A percentile compares a stretch with the other conserved stretches of the same genome.
Evolutionary conservation across 2,329 filamentous ascomycete species (phyloP).

Genomic region (Polychaeton citri): DNA sequence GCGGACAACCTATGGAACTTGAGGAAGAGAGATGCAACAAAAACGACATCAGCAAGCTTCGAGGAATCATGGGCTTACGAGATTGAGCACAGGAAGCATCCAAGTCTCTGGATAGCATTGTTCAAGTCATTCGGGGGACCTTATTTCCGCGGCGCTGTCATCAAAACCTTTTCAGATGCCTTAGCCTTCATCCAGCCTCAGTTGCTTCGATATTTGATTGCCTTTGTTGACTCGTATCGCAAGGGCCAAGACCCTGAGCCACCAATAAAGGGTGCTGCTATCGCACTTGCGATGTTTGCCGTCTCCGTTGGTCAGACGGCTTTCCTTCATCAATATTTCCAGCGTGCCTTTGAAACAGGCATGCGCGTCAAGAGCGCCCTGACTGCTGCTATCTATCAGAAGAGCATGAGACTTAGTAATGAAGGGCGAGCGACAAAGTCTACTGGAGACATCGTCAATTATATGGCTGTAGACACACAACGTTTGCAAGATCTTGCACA

Average conservation of each 20-base stretch:
- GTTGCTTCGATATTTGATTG: slow-evolving; percentile 69
- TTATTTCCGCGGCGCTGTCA: slow-evolving; percentile 66
- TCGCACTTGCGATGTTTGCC: slow-evolving; percentile 83
- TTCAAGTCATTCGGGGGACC: slow-evolving; percentile 75
- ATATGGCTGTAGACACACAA: slow-evolving; percentile 97
- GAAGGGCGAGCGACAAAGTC: slow-evolving; percentile 81
- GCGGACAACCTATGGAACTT: slow-evolving; percentile 95
- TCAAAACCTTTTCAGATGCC: slow-evolving; percentile 79
- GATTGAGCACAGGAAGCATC: slow-evolving; percentile 49
- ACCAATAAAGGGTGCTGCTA: slow-evolving; percentile 68
- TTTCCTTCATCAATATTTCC: slow-evolving; percentile 95
- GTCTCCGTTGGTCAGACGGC: slow-evolving; percentile 77
- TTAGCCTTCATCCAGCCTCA: slow-evolving; percentile 87
- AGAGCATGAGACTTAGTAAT: slow-evolving; percentile 80
- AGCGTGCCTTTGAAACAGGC: slow-evolving; percentile 82
- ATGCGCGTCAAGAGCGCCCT: slow-evolving; percentile 93
- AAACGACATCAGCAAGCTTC: slow-evolving; percentile 56
- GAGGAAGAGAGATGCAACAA: slow-evolving; percentile 65
- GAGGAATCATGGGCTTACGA: slow-evolving; percentile 65
- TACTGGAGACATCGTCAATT: slow-evolving; percentile 96
- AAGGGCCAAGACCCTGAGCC: slow-evolving; percentile 53
- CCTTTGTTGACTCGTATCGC: slow-evolving; percentile 68
- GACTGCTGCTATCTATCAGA: slow-evolving; percentile 82
- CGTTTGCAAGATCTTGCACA: slow-evolving; percentile 89
- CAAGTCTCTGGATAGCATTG: slow-evolving; percentile 77